Evolutionary conservation across 2,329 filamentous ascomycete genomes (phyloP), one percentile per base, ranked within the genome.

Genomic region (Cercospora sesami): DNA sequence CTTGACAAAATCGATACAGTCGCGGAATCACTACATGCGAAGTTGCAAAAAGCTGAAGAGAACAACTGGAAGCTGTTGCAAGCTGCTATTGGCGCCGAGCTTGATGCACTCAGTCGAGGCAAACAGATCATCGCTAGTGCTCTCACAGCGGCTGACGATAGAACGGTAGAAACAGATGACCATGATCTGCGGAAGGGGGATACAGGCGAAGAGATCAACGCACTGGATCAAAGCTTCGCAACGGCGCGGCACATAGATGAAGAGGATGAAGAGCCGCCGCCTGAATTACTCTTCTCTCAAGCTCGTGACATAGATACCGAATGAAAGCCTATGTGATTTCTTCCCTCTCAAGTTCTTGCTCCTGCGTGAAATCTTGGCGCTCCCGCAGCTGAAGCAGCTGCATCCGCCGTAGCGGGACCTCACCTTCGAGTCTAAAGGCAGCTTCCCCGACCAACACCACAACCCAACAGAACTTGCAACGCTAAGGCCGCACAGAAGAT

Each of bases 31-130:
- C 79, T 94, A 4, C 84, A 88, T 63, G 79, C 82, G 16, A 83
- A 85, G 21, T 74, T 89, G 28, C 80, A 82, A 1, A 75, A 84
- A 2, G 89, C 89, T 0, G 86, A 91, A 68, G 80, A 83, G 1
- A 86, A 86, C 66, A 84, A 85, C 16, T 94, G 91, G 91, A 93
- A 90, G 66, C 80, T 94, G 16, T 82, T 94, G 18, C 88, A 93
- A 4, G 91, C 87, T 62, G 91, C 90, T 10, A 88, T 94, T 36
- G 90, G 91, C 0, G 91, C 91, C 0, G 91, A 92, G 76, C 75
- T 91, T 1, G 88, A 90, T 67, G 89, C 89, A 2, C 89, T 91
- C 68, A 81, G 80, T 33, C 86, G 89, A 73, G 89, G 88, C 1
- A 84, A 85, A 72, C 78, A 81, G 3, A 81, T 92, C 51, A 79